phyloP scores from a whole-genome alignment of 257 asterid genomes.

The Nyctanthes arbortristis region DNA sequence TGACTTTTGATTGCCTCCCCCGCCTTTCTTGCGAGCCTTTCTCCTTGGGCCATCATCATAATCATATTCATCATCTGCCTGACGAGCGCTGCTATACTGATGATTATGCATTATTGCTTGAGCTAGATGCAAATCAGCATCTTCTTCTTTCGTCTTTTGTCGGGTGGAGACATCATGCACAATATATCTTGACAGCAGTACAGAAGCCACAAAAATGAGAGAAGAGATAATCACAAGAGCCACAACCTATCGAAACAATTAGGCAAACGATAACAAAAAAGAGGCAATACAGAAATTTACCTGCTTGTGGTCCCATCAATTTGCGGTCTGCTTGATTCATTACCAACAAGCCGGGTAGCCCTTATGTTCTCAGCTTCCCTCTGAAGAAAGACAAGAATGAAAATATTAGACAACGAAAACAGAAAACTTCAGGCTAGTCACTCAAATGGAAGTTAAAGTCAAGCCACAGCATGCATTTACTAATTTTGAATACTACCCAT shows the following conservation, averaged over 20 bases:
- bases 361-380: conserved; percentile 64
- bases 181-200: conserved; percentile 43
- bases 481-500: neutral
- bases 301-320: conserved; percentile 82
- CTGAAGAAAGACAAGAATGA: conserved; percentile 40
- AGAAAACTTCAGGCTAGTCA: conserved; percentile 9
- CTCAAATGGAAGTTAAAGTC: neutral
- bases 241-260: neutral
- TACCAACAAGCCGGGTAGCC: conserved; percentile 38
- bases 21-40: conserved; percentile 64
- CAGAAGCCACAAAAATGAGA: conserved; percentile 13
- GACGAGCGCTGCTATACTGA: conserved; percentile 53
- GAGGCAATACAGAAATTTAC: conserved; percentile 34
- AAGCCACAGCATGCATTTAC: neutral
- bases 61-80: conserved; percentile 94
- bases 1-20: conserved; percentile 38
- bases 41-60: conserved; percentile 79
- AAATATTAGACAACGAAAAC: conserved; percentile 19
- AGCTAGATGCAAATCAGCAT: conserved; percentile 84
- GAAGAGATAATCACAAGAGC: conserved; percentile 15
- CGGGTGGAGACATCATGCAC: conserved; percentile 68
- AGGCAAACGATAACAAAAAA: conserved; percentile 1
- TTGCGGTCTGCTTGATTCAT: conserved; percentile 39
- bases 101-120: conserved; percentile 64
- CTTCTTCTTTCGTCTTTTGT: conserved; percentile 76